Percentiles rank a stretch among this genome's conserved stretches.
Conservation (phyloP, 306 rosid species). For the Inga laurina region DNA sequence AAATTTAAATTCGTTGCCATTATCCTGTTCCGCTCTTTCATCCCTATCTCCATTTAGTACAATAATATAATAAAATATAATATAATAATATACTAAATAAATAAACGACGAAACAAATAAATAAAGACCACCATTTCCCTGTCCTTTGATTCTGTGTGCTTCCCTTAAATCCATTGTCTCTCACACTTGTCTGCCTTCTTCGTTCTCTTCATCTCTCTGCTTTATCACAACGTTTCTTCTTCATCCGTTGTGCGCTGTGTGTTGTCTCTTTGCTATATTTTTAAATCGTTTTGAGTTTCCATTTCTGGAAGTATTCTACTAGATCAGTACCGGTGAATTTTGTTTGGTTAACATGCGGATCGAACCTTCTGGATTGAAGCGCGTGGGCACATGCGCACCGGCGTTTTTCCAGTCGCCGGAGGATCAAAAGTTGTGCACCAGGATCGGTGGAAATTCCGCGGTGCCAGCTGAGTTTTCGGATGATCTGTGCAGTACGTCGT, state of each 20-base stretch:
- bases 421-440: neutral
- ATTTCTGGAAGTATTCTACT: neutral
- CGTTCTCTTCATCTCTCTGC: neutral
- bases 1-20: constrained; percentile 16
- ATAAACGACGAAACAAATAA: constrained; percentile 31
- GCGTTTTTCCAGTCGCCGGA: constrained; percentile 36
- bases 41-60: neutral
- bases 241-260: neutral
- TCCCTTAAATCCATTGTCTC: neutral
- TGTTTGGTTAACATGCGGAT: constrained; percentile 30
- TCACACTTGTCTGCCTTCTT: neutral
- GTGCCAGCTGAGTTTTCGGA: constrained; percentile 28
- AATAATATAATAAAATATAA: constrained; percentile 10
- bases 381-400: constrained; percentile 29
- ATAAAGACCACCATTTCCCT: neutral
- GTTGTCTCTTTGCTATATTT: neutral
- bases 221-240: neutral
- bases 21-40: neutral
- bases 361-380: constrained; percentile 35
- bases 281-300: neutral
- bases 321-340: neutral
- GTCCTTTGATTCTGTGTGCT: neutral
- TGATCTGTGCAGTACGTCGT: constrained; percentile 49
- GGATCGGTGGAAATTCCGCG: neutral
- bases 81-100: neutral